Evolutionary conservation across 2,329 filamentous ascomycete species (phyloP), one percentile per base, ranked within the genome.

Genomic region (Colletotrichum lindemuthianum): DNA sequence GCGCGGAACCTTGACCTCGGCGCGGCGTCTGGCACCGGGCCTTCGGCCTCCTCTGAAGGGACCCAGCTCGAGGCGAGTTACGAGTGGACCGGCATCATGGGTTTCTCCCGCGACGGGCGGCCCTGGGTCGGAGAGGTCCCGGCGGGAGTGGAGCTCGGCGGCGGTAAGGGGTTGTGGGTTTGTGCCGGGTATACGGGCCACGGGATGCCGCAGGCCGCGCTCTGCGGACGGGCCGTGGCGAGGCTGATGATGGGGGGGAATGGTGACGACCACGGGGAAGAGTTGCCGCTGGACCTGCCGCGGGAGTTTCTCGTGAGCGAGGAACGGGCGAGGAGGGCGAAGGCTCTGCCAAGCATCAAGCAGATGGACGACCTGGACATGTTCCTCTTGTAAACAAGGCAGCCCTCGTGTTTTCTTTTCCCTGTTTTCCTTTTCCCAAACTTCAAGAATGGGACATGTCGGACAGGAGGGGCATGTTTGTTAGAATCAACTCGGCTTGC

Each of bases 81-180:
- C 72, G 87, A 91, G 72, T 95, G 92, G 92, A 92, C 90, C 2
- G 92, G 92, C 0, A 90, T 93, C 69, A 94, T 93, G 91, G 91
- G 89, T 0, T 93, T 88, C 75, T 88, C 86, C 36, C 79, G 87
- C 7, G 92, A 94, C 73, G 79, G 83, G 0, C 75, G 84, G 54
- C 90, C 92, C 0, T 93, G 89, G 88, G 88, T 94, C 2, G 92
- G 91, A 0, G 76, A 78, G 9, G 85, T 93, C n/a, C 88, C 88
- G 0, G 76, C 76, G 40, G 70, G 73, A 6, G 13, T 12, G 32
- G 58, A 33, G 34, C 68, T 84, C 32, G 77, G 84, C 6, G 86
- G 83, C n/a, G 79, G 76, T 15, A 73, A 81, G 3, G 88, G 88
- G 0, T 68, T 92, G 58, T 92, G 82, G 79, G 68, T 92, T 11